Conservation (phyloP, 2,329 filamentous ascomycete species). For the Cordyceps fumosorosea region DNA sequence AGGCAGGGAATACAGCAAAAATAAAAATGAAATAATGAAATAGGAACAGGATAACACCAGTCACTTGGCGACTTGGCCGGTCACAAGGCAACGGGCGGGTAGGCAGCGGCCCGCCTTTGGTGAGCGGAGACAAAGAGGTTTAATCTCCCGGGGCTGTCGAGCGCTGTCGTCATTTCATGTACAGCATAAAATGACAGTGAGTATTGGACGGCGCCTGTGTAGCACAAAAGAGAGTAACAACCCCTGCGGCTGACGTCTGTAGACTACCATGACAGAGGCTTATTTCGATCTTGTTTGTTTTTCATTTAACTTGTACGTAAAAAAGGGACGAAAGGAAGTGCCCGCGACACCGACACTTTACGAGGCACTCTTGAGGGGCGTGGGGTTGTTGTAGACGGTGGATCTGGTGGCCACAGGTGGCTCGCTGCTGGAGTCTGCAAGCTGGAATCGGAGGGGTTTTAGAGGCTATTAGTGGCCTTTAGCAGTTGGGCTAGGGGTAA, state of each 20-base stretch:
- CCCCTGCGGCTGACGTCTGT: not conserved
- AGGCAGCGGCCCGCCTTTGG: slow-evolving; percentile 7
- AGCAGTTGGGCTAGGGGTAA: not conserved
- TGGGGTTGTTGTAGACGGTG: not conserved
- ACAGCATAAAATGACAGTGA: not conserved
- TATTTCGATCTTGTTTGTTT: not conserved
- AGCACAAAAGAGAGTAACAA: not conserved
- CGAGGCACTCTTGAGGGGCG: not conserved
- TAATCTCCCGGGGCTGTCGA: slow-evolving; percentile 1
- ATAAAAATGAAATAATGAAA: not conserved
- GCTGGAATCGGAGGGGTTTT: not conserved
- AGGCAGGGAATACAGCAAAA: not conserved
- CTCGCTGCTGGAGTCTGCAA: not conserved
- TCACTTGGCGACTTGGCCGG: not conserved
- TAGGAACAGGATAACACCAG: not conserved
- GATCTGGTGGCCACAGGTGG: not conserved
- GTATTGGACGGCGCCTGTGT: not conserved
- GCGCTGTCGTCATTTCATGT: slow-evolving; percentile 2
- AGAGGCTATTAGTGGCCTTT: not conserved
- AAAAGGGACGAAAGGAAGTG: not conserved
- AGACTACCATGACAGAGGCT: not conserved
- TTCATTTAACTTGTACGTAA: not conserved
- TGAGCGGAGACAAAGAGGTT: not conserved
- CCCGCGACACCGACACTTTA: not conserved
- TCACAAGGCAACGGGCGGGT: not conserved